Evolutionary conservation across 176 grass and related monocot genomes (phyloP).

Genomic region (Triticum urartu): DNA sequence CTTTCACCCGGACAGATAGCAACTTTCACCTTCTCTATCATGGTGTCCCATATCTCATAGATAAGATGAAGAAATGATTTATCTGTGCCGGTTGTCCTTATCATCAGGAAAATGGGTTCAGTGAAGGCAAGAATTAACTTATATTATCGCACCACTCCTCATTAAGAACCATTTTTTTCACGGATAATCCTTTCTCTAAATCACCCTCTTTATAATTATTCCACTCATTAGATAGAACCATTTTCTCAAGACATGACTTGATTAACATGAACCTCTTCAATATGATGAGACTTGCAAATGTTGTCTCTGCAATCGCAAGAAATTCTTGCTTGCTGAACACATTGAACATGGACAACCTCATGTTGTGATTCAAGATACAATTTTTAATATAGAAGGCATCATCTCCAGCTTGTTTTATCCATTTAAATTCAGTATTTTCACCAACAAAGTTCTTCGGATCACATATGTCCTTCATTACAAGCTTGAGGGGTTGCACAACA

Average conservation of each 20-base stretch:
- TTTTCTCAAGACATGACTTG: background rate
- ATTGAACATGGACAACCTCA: background rate
- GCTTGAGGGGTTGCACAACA: background rate
- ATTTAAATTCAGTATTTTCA: background rate
- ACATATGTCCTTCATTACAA: conserved; percentile 13
- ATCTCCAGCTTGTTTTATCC: background rate
- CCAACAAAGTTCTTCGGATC: background rate
- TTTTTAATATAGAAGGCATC: background rate
- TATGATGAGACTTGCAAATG: background rate
- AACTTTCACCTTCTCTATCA: conserved; percentile 14
- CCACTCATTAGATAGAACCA: background rate
- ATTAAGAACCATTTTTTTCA: background rate
- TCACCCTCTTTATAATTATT: background rate
- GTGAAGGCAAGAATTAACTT: background rate
- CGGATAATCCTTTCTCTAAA: background rate
- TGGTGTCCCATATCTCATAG: background rate
- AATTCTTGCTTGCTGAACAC: background rate
- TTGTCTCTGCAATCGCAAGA: background rate
- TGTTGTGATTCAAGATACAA: background rate
- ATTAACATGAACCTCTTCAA: background rate
- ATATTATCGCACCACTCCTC: background rate
- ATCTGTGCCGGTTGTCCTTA: background rate
- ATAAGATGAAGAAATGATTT: background rate
- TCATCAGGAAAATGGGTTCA: background rate
- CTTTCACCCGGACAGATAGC: background rate